Percentiles rank a stretch among this genome's conserved stretches.
These are phyloP conservation scores for Angomonas deanei DNA, from an alignment of 208 protist species.

Conservation along the genomic window DNA sequence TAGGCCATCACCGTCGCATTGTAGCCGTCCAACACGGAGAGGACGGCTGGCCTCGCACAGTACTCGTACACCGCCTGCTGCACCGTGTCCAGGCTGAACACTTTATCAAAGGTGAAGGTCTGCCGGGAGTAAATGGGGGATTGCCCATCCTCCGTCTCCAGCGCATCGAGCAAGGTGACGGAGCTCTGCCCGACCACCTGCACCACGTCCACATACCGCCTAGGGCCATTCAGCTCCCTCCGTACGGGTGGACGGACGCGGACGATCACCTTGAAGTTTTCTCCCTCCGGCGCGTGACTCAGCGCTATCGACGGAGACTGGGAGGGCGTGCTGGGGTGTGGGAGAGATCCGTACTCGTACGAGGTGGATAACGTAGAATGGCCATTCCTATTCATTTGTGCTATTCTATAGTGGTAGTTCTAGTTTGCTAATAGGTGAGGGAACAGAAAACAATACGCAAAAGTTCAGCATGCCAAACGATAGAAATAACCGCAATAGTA, in stretches of 20 bases:
- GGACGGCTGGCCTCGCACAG: slow-evolving; percentile 63
- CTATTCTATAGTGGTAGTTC: too few relatives aligned
- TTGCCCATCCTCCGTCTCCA: slow-evolving; percentile 52
- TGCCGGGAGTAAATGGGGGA: slow-evolving; percentile 65
- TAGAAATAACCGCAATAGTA: too few relatives aligned
- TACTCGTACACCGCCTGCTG: slow-evolving; percentile 76
- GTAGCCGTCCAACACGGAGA: slow-evolving; percentile 81
- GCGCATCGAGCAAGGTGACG: slow-evolving; percentile 70
- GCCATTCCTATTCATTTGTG: neutral
- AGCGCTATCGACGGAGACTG: neutral
- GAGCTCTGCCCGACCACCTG: slow-evolving; percentile 32
- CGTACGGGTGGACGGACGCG: slow-evolving; percentile 81
- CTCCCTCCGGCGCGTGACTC: slow-evolving; percentile 12
- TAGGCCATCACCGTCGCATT: slow-evolving; percentile 92
- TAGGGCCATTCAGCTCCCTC: slow-evolving; percentile 67
- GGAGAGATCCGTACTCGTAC: neutral
- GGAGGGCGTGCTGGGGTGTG: neutral
- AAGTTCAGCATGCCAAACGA: too few relatives aligned
- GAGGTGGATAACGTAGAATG: neutral
- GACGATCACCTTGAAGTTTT: slow-evolving; percentile 85
- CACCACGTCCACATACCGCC: slow-evolving; percentile 61
- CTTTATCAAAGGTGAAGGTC: slow-evolving; percentile 71
- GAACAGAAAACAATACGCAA: too few relatives aligned
- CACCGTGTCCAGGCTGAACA: slow-evolving; percentile 33
- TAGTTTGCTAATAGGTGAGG: neutral